Base-by-base conservation (phyloP, 1,139 yeast genomes). In the Kodamaea derodonti region DNA sequence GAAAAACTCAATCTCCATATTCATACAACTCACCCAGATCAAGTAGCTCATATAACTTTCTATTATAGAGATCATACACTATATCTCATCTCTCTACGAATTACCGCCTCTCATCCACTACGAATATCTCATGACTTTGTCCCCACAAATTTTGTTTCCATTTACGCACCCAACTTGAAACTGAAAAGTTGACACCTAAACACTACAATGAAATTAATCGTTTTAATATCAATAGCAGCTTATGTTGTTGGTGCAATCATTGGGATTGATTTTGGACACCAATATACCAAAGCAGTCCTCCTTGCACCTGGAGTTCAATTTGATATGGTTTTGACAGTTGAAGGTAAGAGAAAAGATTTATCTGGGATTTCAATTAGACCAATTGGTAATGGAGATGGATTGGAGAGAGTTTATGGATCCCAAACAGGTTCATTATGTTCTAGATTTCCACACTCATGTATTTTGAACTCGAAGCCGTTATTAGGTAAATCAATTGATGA, bases 241-340 rank as follows among this genome's bases (percentile, higher is more conserved):
- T 33, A 41, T 31, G 49, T 40, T 8, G 44, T 55, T 3, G 75
- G 75, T 7, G 95, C 95, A 3, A 75, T 92, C 13, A 63, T 92
- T 33, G 97, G 97, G 18, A 69, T 92, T 30, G 99, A 92, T 57
- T 82, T 75, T 53, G 98, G 99, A 35, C 84, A 85, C 40, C 95
- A 88, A 52, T 84, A 72, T 65, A 78, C 92, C 24, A 92, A 94
- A 56, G 87, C 95, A 2, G 86, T 84, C 33, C 67, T 92, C 35
- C 83, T 94, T 31, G 96, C 97, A 0, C 97, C 97, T 0, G 87
- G 90, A 8, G 78, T 88, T 20, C 84, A 90, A 14, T 81, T 88
- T 54, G 98, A 92, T 51, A 74, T 92, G 32, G 83, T 92, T 10
- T 65, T 92, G 40, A 86, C 97, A 4, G 83, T 86, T 27, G 97